These are phyloP conservation scores for Spatholobus suberectus DNA, from an alignment of 306 rosid genomes.

Conservation along the genomic window DNA sequence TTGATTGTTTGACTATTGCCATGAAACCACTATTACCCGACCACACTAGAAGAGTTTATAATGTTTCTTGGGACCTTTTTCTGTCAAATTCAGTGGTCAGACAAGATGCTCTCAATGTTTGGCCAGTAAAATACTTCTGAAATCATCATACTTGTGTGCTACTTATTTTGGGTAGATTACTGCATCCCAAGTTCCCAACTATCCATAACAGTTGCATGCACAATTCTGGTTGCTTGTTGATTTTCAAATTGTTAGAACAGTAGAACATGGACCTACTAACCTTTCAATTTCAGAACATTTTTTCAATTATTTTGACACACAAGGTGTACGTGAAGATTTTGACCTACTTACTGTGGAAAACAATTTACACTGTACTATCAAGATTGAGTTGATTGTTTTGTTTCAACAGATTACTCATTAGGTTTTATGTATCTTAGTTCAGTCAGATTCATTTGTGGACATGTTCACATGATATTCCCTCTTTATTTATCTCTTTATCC, in stretches of 20 bases:
- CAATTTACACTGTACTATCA: background rate
- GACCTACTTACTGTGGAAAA: slow-evolving; percentile 16
- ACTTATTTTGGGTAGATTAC: background rate
- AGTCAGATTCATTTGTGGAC: background rate
- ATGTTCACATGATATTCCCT: slow-evolving; percentile 5
- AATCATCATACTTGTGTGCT: background rate
- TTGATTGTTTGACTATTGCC: background rate
- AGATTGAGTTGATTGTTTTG: slow-evolving; percentile 22
- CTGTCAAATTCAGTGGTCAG: background rate
- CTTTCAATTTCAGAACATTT: background rate
- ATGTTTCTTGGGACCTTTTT: slow-evolving; percentile 20
- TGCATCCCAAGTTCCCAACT: background rate
- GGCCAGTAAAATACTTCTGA: background rate
- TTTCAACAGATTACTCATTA: slow-evolving; percentile 3
- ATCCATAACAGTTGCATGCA: background rate
- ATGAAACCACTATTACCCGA: slow-evolving; percentile 17
- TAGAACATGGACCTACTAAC: background rate
- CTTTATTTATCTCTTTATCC: background rate
- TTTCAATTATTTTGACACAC: slow-evolving; percentile 5
- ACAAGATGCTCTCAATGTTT: background rate
- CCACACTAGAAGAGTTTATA: background rate
- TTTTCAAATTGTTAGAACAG: background rate
- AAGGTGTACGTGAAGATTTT: background rate
- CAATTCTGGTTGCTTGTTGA: background rate
- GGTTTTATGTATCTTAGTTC: background rate